phyloP scores from a whole-genome alignment of 768 basidiomycete genomes.

The Russula ochroleuca region DNA sequence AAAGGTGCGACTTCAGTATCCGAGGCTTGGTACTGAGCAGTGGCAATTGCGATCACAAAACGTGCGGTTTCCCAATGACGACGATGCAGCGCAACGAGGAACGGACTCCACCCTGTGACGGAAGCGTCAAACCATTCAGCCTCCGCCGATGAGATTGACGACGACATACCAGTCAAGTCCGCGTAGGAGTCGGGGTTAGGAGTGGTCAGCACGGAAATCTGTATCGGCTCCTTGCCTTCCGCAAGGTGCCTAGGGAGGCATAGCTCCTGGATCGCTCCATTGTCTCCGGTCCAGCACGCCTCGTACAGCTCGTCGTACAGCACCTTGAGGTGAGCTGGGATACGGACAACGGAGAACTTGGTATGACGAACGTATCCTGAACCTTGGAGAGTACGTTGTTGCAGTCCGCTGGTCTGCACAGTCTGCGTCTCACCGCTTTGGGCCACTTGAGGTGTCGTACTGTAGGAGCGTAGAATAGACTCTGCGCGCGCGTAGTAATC shows the following conservation, averaged over 20 bases:
- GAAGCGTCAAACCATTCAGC: neutral
- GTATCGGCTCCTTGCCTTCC: constrained; percentile 36
- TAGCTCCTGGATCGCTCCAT: constrained; percentile 46
- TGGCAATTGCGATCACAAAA: constrained; percentile 54
- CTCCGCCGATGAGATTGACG: neutral
- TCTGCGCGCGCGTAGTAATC: constrained; percentile 2
- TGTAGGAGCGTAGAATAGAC: constrained; percentile 2
- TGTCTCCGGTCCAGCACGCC: constrained; percentile 51
- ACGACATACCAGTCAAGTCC: constrained; percentile 14
- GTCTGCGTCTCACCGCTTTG: neutral
- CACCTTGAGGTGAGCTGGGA: constrained; percentile 36
- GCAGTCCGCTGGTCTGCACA: neutral
- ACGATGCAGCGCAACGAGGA: constrained; percentile 46
- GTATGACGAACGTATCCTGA: constrained; percentile 32
- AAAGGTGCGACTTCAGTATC: constrained; percentile 31
- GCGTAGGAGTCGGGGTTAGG: constrained; percentile 18
- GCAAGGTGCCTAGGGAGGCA: constrained; percentile 45
- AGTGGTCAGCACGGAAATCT: constrained; percentile 41
- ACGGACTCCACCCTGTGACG: constrained; percentile 44
- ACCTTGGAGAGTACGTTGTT: neutral
- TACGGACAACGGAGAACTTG: constrained; percentile 24
- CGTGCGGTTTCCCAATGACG: constrained; percentile 55
- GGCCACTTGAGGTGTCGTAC: neutral
- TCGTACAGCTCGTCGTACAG: constrained; percentile 54
- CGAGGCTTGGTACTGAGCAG: constrained; percentile 48